Percentiles rank a stretch among this genome's conserved stretches.
Evolutionary conservation across 495 filamentous ascomycete species (phyloP).

Genomic region (Tuber borchii): DNA sequence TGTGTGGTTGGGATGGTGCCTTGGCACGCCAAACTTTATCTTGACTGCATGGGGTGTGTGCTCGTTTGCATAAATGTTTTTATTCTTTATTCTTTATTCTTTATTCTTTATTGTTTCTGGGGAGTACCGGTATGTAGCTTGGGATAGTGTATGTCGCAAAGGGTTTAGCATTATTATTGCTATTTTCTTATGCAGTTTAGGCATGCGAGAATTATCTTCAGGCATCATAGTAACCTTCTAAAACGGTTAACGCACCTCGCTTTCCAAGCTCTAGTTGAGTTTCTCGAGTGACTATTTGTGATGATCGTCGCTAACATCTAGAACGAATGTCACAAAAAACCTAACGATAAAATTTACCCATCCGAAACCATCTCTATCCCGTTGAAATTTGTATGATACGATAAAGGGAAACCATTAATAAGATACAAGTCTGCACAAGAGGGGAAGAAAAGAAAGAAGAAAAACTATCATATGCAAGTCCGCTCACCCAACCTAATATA

Average conservation of each 20-base stretch:
- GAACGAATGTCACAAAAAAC: not conserved
- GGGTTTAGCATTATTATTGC: not conserved
- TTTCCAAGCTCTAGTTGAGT: not conserved
- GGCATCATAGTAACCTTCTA: not conserved
- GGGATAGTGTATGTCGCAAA: not conserved
- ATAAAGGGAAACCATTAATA: not conserved
- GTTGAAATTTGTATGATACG: not conserved
- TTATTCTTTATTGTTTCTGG: not conserved
- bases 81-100: not conserved
- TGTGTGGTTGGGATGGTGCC: not conserved
- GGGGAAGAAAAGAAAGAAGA: not conserved
- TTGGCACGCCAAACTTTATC: not conserved
- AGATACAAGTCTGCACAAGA: not conserved
- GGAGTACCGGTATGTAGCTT: not conserved
- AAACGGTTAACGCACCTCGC: not conserved
- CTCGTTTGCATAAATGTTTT: not conserved
- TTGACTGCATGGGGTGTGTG: not conserved
- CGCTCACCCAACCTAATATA: not conserved
- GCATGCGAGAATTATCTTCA: not conserved
- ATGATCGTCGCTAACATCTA: not conserved
- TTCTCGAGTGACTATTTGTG: not conserved
- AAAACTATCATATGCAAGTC: not conserved
- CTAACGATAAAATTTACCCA: not conserved
- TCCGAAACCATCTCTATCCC: not conserved
- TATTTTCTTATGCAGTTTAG: not conserved